Percentiles rank a stretch among this genome's conserved stretches.
These are phyloP conservation scores for Mycena galopus DNA, from an alignment of 768 basidiomycete genomes.

Conservation along the genomic window DNA sequence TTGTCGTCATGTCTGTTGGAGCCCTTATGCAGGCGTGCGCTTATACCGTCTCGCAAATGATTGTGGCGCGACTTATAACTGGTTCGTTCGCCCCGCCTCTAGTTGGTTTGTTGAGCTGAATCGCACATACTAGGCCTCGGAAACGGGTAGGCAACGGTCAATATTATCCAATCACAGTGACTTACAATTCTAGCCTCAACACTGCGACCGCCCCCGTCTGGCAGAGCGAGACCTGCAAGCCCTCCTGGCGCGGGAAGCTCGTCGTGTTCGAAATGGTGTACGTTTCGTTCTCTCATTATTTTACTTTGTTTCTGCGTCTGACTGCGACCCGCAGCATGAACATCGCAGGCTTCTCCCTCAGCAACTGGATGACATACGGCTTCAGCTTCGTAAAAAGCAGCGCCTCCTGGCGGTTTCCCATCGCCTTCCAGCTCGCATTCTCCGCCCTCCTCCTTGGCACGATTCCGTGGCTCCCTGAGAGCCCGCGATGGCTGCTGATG, in stretches of 20 bases:
- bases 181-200: constrained; percentile 50
- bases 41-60: constrained; percentile 61
- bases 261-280: constrained; percentile 66
- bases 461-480: constrained; percentile 63
- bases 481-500: constrained; percentile 63
- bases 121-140: constrained; percentile 53
- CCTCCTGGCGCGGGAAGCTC: constrained; percentile 61
- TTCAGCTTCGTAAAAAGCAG: constrained; percentile 60
- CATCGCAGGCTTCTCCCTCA: constrained; percentile 63
- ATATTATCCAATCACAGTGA: background rate
- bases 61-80: constrained; percentile 62
- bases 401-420: constrained; percentile 63
- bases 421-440: constrained; percentile 64
- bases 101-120: background rate
- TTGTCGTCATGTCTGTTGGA: constrained; percentile 65
- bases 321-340: constrained; percentile 54
- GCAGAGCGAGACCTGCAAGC: constrained; percentile 66
- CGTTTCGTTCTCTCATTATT: constrained; percentile 16
- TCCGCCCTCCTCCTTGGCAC: constrained; percentile 59
- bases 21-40: constrained; percentile 63
- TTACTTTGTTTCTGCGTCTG: background rate
- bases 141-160: constrained; percentile 51
- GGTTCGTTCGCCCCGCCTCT: constrained; percentile 43
- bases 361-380: constrained; percentile 68
- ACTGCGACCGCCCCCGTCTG: constrained; percentile 66